Evolutionary conservation across 2,329 filamentous ascomycete genomes (phyloP).

Genomic region (Aspergillus luchuensis): DNA sequence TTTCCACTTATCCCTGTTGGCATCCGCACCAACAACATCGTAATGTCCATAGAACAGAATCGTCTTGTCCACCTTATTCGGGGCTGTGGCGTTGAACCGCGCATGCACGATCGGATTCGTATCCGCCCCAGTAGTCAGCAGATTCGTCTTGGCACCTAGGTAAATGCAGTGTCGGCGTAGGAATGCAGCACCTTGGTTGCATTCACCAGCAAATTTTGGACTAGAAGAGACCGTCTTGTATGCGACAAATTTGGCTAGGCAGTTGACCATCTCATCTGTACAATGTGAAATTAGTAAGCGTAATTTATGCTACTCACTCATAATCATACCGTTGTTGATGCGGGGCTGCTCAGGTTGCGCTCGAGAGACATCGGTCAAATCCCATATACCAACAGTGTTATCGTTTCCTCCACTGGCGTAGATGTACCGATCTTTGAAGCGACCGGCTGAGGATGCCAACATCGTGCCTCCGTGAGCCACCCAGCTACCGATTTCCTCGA

Average conservation of each 20-base stretch:
- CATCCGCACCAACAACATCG: constrained; percentile 90
- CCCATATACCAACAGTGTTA: constrained; percentile 85
- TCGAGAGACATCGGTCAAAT: constrained; percentile 62
- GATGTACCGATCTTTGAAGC: constrained; percentile 71
- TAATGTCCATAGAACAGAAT: constrained; percentile 98
- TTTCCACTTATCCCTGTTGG: constrained; percentile 78
- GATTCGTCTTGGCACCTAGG: constrained; percentile 83
- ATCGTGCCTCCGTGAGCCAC: constrained; percentile 85
- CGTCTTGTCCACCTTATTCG: constrained; percentile 70
- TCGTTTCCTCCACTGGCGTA: constrained; percentile 95
- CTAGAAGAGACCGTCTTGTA: constrained; percentile 91
- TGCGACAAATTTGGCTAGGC: constrained; percentile 80
- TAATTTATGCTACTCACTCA: not conserved
- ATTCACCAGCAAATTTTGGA: constrained; percentile 84
- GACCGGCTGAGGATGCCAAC: constrained; percentile 76
- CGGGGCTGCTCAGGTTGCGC: constrained; percentile 49
- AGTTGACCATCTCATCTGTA: constrained; percentile 64
- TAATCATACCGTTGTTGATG: constrained; percentile 57
- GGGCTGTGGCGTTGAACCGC: constrained; percentile 75
- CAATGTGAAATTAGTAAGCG: constrained; percentile 15
- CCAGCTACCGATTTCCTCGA: constrained; percentile 76
- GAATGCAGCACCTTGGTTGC: constrained; percentile 87
- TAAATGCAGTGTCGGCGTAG: constrained; percentile 88
- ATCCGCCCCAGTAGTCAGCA: constrained; percentile 77
- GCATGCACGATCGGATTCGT: constrained; percentile 94